These are phyloP conservation scores for Wickerhamomyces sp. DNA, from an alignment of 1,139 yeast genomes.

Conservation along the genomic window DNA sequence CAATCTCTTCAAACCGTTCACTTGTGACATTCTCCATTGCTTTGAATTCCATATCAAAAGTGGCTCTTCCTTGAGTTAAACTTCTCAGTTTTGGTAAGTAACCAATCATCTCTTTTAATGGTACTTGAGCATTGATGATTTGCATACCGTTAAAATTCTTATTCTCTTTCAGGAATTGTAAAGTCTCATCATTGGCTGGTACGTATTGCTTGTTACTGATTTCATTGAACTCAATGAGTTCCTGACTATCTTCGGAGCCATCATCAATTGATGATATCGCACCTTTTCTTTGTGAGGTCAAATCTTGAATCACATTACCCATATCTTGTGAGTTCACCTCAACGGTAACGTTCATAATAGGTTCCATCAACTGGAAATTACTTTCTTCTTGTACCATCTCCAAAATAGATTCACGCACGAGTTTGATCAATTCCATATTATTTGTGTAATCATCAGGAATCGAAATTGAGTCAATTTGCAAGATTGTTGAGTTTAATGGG, in stretches of 20 bases:
- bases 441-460: constrained; percentile 51
- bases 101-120: constrained; percentile 87
- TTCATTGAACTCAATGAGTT: constrained; percentile 43
- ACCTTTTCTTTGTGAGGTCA: constrained; percentile 67
- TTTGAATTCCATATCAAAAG: constrained; percentile 70
- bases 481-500: constrained; percentile 59
- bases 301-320: constrained; percentile 83
- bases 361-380: constrained; percentile 64
- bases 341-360: constrained; percentile 77
- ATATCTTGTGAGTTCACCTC: constrained; percentile 65
- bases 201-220: constrained; percentile 50
- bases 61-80: constrained; percentile 86
- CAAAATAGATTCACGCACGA: constrained; percentile 40
- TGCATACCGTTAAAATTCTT: constrained; percentile 37
- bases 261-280: constrained; percentile 61
- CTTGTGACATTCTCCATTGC: constrained; percentile 63
- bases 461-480: constrained; percentile 47
- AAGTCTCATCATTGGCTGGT: constrained; percentile 49
- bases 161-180: constrained; percentile 23
- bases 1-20: constrained; percentile 42
- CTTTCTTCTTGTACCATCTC: constrained; percentile 32
- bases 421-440: constrained; percentile 36
- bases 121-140: constrained; percentile 70
- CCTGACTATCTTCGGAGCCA: constrained; percentile 38
- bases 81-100: constrained; percentile 75